Base-by-base conservation (phyloP, 306 rosid species). In the Cicer cuneatum region DNA sequence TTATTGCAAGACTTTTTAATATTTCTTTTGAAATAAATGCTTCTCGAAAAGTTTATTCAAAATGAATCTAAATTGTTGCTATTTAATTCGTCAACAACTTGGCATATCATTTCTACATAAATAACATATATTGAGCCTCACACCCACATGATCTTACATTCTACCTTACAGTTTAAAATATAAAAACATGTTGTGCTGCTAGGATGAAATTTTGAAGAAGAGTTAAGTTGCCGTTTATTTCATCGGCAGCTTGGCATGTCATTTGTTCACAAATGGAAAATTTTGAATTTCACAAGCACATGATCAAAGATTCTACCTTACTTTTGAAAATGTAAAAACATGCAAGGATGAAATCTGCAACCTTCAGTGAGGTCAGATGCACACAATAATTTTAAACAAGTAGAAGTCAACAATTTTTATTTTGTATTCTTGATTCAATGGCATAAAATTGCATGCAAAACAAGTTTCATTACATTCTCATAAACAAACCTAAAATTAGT, bases 401-500 rank as follows among this genome's bases (percentile, higher is more conserved):
- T 42, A 75, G 18, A 51, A 39, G 15, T 64, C 74, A 47, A 72
- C 67, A 52, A 41, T 51, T 46, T 63, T 48, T 21, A 49, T 49
- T 73, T 61, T 61, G 14, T 19, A n/a, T 47, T 61, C 14, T n/a
- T 40, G 16, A 24, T 51, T 59, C 71, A 47, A 49, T 40, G n/a
- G 53, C 9, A 74, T 35, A 37, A 37, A 61, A 35, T 45, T 61
- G 40, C 24, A 60, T 70, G 24, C 61, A 16, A n/a, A 63, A 41
- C 39, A 73, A 71, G 69, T 63, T 60, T 56, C 53, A 76, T 7
- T 33, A 19, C 45, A 61, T 38, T 61, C 47, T 38, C 47, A 61
- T 38, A 61, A 66, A 66, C 16, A 52, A 33, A 39, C 61, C 21
- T 40, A 43, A 35, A 77, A 74, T 52, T 81, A 40, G 66, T 80